A percentile compares a stretch with the other conserved stretches of the same genome.
Conservation (phyloP, 768 basidiomycete species). For the Termitomyces sp. region DNA sequence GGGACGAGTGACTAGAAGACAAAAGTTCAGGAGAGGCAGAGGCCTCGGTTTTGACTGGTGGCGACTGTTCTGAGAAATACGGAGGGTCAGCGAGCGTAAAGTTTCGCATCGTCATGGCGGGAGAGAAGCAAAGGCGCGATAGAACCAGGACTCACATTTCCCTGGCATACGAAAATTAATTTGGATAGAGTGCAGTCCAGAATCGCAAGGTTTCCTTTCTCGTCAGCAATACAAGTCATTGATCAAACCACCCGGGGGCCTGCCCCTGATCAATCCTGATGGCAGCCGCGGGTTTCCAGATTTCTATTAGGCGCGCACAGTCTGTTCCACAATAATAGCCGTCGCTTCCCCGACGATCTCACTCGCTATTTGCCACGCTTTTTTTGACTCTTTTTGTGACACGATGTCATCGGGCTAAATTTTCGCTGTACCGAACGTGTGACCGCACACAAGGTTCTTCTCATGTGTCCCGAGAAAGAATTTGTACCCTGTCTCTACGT, state of each 20-base stretch:
- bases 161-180: slow-evolving; percentile 17
- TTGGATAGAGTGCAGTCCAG: slow-evolving; percentile 10
- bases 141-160: slow-evolving; percentile 12
- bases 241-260: slow-evolving; percentile 3
- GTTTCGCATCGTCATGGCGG: slow-evolving; percentile 16
- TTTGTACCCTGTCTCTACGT: neutral
- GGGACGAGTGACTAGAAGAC: slow-evolving; percentile 22
- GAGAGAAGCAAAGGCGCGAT: slow-evolving; percentile 7
- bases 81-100: slow-evolving; percentile 15
- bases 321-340: slow-evolving; percentile 3
- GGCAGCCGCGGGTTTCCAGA: slow-evolving; percentile 6
- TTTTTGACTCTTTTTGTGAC: neutral
- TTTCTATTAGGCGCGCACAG: slow-evolving; percentile 7
- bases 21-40: slow-evolving; percentile 39
- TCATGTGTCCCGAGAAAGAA: neutral
- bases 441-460: neutral
- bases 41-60: slow-evolving; percentile 36
- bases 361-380: neutral
- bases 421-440: slow-evolving; percentile 5
- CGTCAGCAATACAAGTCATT: slow-evolving; percentile 5
- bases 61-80: slow-evolving; percentile 15
- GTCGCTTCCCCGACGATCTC: slow-evolving; percentile 6
- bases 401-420: slow-evolving; percentile 9
- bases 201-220: slow-evolving; percentile 12
- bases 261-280: slow-evolving; percentile 9